Conservation (phyloP, 1,284 basidiomycete genomes). For the Microbotryomycetes sp. region DNA sequence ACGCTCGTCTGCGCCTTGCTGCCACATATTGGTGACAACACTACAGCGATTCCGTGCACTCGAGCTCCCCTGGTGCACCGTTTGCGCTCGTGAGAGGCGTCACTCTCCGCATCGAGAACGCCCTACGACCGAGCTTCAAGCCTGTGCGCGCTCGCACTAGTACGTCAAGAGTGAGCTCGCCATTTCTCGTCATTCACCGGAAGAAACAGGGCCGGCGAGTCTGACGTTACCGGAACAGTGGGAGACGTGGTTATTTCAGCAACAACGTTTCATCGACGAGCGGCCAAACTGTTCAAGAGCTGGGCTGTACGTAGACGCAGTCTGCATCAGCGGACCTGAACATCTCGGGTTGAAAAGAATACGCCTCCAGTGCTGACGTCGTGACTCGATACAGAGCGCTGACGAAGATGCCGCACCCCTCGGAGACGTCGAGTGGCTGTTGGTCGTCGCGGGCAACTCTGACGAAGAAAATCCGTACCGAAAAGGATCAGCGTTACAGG, state of each 20-base stretch:
- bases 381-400: constrained; percentile 7
- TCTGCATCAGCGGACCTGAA: no score
- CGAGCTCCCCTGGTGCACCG: no score
- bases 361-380: background rate
- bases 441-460: constrained; percentile 73
- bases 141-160: no score
- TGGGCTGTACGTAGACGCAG: constrained; percentile 1
- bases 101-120: no score
- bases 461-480: constrained; percentile 72
- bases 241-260: constrained; percentile 28
- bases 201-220: no score
- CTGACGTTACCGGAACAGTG: constrained; percentile 9
- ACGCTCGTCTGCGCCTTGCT: no score
- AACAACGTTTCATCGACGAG: constrained; percentile 27
- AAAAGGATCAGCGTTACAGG: constrained; percentile 86
- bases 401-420: constrained; percentile 23
- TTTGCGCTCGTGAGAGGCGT: no score
- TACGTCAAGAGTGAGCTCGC: no score
- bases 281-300: constrained; percentile 14
- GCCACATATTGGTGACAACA: no score
- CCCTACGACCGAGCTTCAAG: no score
- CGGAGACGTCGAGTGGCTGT: constrained; percentile 51
- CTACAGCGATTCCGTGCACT: no score
- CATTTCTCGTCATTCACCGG: no score
- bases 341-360: background rate